These are phyloP conservation scores for Mycena floridula DNA, from an alignment of 768 basidiomycete genomes.

Conservation along the genomic window DNA sequence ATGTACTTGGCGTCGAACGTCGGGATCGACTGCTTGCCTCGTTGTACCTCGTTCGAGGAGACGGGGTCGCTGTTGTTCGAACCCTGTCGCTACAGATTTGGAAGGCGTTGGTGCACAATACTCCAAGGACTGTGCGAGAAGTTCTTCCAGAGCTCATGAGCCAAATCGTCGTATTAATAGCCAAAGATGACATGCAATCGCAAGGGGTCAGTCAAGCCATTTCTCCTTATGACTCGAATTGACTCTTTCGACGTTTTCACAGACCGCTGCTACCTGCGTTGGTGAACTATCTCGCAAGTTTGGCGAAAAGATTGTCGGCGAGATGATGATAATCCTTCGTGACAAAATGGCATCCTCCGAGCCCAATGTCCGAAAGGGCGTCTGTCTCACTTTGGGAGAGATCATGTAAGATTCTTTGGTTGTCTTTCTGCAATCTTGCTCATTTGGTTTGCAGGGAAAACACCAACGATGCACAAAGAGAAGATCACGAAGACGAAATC, in stretches of 20 bases:
- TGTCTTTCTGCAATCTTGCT: slow-evolving; percentile 4
- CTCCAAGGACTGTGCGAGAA: slow-evolving; percentile 87
- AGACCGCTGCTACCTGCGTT: slow-evolving; percentile 88
- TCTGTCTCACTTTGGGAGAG: slow-evolving; percentile 82
- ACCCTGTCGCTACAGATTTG: slow-evolving; percentile 93
- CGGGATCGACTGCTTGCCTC: slow-evolving; percentile 88
- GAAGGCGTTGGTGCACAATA: slow-evolving; percentile 96
- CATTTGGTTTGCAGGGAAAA: slow-evolving; percentile 55
- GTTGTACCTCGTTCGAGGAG: slow-evolving; percentile 90
- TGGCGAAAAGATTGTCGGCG: slow-evolving; percentile 84
- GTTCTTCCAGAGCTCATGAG: slow-evolving; percentile 80
- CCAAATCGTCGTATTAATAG: slow-evolving; percentile 73
- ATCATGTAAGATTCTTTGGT: slow-evolving; percentile 56
- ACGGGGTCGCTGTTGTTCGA: slow-evolving; percentile 82
- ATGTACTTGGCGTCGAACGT: slow-evolving; percentile 83
- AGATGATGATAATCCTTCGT: slow-evolving; percentile 77
- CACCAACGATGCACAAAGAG: slow-evolving; percentile 75
- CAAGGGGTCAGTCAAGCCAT: slow-evolving; percentile 66
- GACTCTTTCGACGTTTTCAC: slow-evolving; percentile 5
- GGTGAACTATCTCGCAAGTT: slow-evolving; percentile 92
- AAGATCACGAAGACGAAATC: slow-evolving; percentile 85
- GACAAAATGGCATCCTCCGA: slow-evolving; percentile 56
- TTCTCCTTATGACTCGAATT: too few relatives aligned
- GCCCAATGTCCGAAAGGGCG: slow-evolving; percentile 69
- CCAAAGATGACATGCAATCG: slow-evolving; percentile 77